Base-by-base conservation (phyloP, 768 basidiomycete species). In the Baorangia bicolor region DNA sequence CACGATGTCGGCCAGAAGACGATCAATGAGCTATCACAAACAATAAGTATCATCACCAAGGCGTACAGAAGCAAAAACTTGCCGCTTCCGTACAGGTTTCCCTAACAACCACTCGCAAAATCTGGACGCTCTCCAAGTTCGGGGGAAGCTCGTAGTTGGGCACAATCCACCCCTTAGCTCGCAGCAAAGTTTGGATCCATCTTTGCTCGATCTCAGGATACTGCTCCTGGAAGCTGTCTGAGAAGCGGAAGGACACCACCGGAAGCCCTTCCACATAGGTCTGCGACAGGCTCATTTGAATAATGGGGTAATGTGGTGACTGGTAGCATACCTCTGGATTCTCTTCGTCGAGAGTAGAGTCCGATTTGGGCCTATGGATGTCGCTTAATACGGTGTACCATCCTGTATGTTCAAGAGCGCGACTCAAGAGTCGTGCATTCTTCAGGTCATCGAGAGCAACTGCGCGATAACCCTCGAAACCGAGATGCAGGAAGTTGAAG, bases 1-100 rank as follows among this genome's bases (percentile, higher is more conserved):
- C 62, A 89, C 86, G 43, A 93, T 74, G 56, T 94, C 91, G 3
- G 72, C 71, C 21, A 93, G 71, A 23, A 94, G 78, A 51, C 83
- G 78, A 58, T 87, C 85, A 41, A 86, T 59, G 49, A 88, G 75
- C 81, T 86, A 38, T 72, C 47, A 12, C 39, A 25, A 30, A 27
- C 11, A 64, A 63, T 60, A 64, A 74, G 25, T 61, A 68, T 55
- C 34, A 68, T 65, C 18, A 68, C 62, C 44, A 60, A 69, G 51
- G 13, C 42, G 45, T 33, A 53, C 50, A 38, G 54, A 62, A 20
- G 66, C 13, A 65, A 12, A 69, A 51, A 75, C 70, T 55, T 56
- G 80, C 78, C 44, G 77, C 74, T 52, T 83, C 81, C 13, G 78
- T 75, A 60, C 80, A 70, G 44, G 74, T 81, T 71, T 85, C 84